A percentile compares a stretch with the other conserved stretches of the same genome.
Conservation (phyloP, 768 basidiomycete species). For the Trametes cubensis region DNA sequence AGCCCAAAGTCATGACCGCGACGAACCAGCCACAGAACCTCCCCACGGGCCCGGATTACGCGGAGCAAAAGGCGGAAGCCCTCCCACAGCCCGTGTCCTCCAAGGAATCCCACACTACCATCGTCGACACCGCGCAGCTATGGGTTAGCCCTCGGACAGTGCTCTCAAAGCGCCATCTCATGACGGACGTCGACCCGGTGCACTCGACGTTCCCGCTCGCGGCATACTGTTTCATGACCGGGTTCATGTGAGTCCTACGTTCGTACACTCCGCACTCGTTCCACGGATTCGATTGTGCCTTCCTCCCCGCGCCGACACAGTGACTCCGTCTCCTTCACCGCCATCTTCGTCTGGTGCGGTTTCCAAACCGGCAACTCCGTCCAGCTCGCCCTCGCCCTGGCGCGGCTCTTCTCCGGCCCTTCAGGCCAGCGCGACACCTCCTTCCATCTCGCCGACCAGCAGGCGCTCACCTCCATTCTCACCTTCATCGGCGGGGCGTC, state of each 20-base stretch:
- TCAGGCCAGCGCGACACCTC: constrained; percentile 49
- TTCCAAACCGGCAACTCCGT: constrained; percentile 83
- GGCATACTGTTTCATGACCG: constrained; percentile 79
- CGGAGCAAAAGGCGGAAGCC: constrained; percentile 24
- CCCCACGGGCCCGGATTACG: constrained; percentile 21
- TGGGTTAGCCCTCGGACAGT: constrained; percentile 30
- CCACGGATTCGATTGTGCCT: constrained; percentile 1
- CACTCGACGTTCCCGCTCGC: constrained; percentile 55
- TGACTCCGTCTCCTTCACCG: constrained; percentile 73
- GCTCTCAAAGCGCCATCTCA: constrained; percentile 29
- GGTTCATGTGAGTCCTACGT: constrained; percentile 60
- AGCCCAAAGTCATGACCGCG: neutral
- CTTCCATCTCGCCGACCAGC: constrained; percentile 83
- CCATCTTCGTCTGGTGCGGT: constrained; percentile 82
- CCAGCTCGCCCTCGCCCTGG: constrained; percentile 78
- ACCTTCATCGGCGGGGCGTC: constrained; percentile 79
- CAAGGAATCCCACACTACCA: constrained; percentile 21
- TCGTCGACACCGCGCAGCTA: constrained; percentile 25
- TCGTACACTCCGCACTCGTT: neutral
- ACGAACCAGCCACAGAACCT: constrained; percentile 10
- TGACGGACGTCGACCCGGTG: constrained; percentile 54
- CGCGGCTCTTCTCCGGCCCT: constrained; percentile 68
- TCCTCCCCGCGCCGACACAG: constrained; percentile 37
- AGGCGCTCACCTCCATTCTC: constrained; percentile 79
- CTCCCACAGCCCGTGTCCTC: constrained; percentile 22